A percentile compares a stretch with the other conserved stretches of the same genome.
These are phyloP conservation scores for Chimonanthus praecox DNA, from an alignment of 164 flowering plant genomes.

Conservation along the genomic window DNA sequence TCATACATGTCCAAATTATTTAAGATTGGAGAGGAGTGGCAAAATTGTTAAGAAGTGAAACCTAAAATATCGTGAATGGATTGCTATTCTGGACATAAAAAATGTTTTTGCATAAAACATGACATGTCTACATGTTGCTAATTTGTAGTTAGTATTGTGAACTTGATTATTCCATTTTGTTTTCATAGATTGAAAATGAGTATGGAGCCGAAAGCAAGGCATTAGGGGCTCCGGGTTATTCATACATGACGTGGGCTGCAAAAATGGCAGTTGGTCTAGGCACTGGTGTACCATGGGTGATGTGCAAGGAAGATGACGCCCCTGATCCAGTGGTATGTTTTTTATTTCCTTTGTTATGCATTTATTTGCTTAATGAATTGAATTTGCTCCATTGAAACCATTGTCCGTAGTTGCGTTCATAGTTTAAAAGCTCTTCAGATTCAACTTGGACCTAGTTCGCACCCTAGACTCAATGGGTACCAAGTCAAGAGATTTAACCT, in stretches of 20 bases:
- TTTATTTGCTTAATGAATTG: neutral
- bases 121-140: neutral
- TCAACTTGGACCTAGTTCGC: too few species aligned
- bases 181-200: constrained; percentile 64
- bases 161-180: neutral
- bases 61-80: neutral
- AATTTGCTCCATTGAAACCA: neutral
- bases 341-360: neutral
- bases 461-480: too few species aligned
- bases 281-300: constrained; percentile 78
- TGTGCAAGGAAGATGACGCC: constrained; percentile 80
- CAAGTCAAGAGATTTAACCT: too few species aligned
- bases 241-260: constrained; percentile 70
- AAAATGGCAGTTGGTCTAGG: constrained; percentile 54
- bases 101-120: neutral
- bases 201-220: constrained; percentile 41
- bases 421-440: neutral
- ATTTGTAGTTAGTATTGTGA: too few species aligned
- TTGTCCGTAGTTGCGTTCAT: neutral
- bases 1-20: too few species aligned
- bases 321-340: constrained; percentile 66
- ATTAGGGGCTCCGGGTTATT: constrained; percentile 50
- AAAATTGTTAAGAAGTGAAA: neutral
- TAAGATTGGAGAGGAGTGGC: neutral
- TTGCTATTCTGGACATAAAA: neutral